A percentile compares a stretch with the other conserved stretches of the same genome.
Evolutionary conservation across 2,329 filamentous ascomycete genomes (phyloP).

Genomic region (Westerdykella aurantiaca): DNA sequence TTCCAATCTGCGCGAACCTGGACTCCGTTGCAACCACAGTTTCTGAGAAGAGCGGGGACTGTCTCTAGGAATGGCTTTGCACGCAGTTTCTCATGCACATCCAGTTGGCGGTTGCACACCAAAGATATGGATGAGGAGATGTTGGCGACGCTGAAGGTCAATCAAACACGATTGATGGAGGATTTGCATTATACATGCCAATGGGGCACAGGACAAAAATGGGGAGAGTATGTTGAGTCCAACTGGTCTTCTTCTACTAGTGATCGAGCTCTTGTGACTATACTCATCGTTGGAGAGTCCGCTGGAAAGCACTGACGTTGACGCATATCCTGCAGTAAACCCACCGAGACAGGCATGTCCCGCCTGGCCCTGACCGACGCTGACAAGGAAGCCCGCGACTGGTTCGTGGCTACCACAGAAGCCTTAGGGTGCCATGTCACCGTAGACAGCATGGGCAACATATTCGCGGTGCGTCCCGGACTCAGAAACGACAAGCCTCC

Average conservation of each 20-base stretch:
- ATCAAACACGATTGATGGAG: constrained; percentile 55
- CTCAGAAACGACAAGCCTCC: constrained; percentile 51
- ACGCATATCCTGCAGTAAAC: constrained; percentile 30
- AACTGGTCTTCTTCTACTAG: constrained; percentile 2
- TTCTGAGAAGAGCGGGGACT: too few relatives aligned
- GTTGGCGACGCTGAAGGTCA: constrained; percentile 51
- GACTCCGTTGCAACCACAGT: too few relatives aligned
- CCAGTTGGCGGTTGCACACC: constrained; percentile 35
- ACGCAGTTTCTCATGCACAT: constrained; percentile 26
- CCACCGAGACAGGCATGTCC: constrained; percentile 69
- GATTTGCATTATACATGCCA: constrained; percentile 61
- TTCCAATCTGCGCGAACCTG: too few relatives aligned
- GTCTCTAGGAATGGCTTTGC: too few relatives aligned
- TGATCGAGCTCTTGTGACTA: background rate
- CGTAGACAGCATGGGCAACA: constrained; percentile 73
- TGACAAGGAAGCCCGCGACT: constrained; percentile 67
- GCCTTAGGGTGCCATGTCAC: constrained; percentile 61
- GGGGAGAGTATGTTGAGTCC: constrained; percentile 55
- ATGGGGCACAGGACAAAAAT: constrained; percentile 61
- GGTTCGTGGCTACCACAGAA: constrained; percentile 63
- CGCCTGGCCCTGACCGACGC: constrained; percentile 65
- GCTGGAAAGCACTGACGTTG: background rate
- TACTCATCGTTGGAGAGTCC: background rate
- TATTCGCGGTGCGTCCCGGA: constrained; percentile 67
- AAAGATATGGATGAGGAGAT: constrained; percentile 48